Evolutionary conservation across 2,329 filamentous ascomycete species (phyloP), one percentile per base, ranked within the genome.

Genomic region (Nigrograna mackinnonii): DNA sequence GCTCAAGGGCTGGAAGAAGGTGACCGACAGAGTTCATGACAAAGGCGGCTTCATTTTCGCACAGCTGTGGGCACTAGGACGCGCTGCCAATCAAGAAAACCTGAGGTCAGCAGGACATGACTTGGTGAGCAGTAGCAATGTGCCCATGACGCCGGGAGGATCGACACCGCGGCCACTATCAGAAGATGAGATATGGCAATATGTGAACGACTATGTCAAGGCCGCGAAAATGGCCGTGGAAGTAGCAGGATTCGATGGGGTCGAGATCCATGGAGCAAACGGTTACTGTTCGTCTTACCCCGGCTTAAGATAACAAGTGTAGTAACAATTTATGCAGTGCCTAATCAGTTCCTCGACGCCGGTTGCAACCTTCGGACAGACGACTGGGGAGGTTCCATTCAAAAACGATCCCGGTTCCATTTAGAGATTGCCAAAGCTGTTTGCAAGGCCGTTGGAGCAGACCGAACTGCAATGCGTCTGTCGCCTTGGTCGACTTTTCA

Each of bases 401-500:
- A 28, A n/a, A 77, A 76, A 44, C 66, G 75, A 16, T 78, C 73
- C 42, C 70, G 66, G 3, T 84, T 84, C 51, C 72, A 70, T 2
- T 52, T 82, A 3, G 78, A 80, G 47, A 62, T 81, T 14, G 75
- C 50, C 44, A 36, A 45, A 4, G 45, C 37, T 17, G 28, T 55
- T 7, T 11, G 31, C 31, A 34, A 34, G 31, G 31, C 31, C 9
- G n/a, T 28, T 28, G 24, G 24, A n/a, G 24, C 75, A 0, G 75
- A 83, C 1, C 76, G 2, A 80, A 73, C 47, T 0, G 83, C 73
- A 1, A 74, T 86, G 19, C 76, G 84, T 1, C 63, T 87, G 2
- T 79, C 74, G 5, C 84, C 84, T 0, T 86, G 76, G 67, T 78
- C 75, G 38, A 67, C 68, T 0, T 87, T 82, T 66, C 80, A 86